Evolutionary conservation across 2,329 filamentous ascomycete genomes (phyloP), one percentile per base, ranked within the genome.

Genomic region (Magnaporthiopsis rhizophila): DNA sequence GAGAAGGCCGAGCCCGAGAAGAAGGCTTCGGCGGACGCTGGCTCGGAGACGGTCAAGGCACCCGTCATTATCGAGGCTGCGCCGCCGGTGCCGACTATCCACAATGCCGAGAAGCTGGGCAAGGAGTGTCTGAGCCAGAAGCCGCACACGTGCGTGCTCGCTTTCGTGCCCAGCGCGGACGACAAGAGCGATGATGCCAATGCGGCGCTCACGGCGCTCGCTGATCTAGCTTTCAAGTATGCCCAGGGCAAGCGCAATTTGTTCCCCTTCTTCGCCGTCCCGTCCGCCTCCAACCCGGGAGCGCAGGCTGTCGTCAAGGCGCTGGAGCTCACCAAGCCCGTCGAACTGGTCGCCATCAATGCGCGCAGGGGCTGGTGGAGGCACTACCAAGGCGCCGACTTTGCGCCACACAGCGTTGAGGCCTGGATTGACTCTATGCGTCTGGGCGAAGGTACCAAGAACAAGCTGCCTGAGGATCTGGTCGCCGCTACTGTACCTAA

Each of bases 371-470:
- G 85, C 58, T 99, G 95, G 95, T 96, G 88, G 85, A 89, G 89
- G 71, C 85, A 83, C 65, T 95, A 91, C 74, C 78, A 85, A 61
- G 86, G 83, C 8, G 71, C 59, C 3, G 78, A 83, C 58, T 87
- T 86, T 59, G 85, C 83, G 64, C 72, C 81, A 30, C 80, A 83
- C 64, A 84, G 82, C 32, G 79, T 99, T 36, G 91, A 97, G 78
- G 79, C 80, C 67, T 99, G 94, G 92, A 86, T 99, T 65, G 95
- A 99, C 72, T 83, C 86, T n/a, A 92, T 98, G 67, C 88, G 92
- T 53, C 83, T 99, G 81, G 91, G 93, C 63, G 94, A 98, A 73
- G 90, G 91, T 2, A 78, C 83, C 65, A 97, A 94, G 81, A 83
- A 87, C 71, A 90, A 88, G 78, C 74, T 95, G 58, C 90, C 90